A percentile compares a stretch with the other conserved stretches of the same genome.
These are phyloP conservation scores for Saprolegnia parasitica DNA, from an alignment of 352 stramenopile species.

Conservation along the genomic window DNA sequence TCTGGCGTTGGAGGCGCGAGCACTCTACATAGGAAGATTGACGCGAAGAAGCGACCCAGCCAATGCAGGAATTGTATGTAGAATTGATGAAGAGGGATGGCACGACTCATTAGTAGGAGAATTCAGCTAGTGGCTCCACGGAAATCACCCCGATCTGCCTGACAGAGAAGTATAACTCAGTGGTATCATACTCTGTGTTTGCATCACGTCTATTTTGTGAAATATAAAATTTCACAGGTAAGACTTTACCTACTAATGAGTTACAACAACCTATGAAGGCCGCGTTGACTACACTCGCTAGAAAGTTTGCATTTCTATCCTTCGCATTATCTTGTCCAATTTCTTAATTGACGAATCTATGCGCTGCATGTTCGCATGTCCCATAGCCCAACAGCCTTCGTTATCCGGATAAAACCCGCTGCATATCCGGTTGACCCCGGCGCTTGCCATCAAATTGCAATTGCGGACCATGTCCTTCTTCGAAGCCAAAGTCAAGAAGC, in stretches of 20 bases:
- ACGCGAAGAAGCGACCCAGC: no score
- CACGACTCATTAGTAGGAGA: background rate
- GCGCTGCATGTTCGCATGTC: no score
- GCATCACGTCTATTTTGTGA: background rate
- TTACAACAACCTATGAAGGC: background rate
- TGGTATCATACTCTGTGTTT: constrained; percentile 5
- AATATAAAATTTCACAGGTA: background rate
- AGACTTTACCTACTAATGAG: background rate
- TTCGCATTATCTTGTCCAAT: no score
- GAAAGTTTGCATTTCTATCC: no score
- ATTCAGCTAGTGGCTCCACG: constrained; percentile 2
- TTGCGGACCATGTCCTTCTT: constrained; percentile 38
- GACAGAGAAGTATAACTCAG: background rate
- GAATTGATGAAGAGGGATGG: background rate
- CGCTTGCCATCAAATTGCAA: background rate
- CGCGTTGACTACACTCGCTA: no score
- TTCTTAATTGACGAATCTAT: no score
- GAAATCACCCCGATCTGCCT: constrained; percentile 3
- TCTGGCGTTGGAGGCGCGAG: background rate
- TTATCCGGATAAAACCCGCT: background rate
- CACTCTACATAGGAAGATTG: background rate
- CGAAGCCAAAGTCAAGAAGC: constrained; percentile 66
- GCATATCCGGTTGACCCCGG: background rate
- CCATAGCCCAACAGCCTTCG: no score
- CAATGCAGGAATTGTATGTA: background rate